phyloP scores from a whole-genome alignment of 805 yeast species.

The Ogataea philodendri region DNA sequence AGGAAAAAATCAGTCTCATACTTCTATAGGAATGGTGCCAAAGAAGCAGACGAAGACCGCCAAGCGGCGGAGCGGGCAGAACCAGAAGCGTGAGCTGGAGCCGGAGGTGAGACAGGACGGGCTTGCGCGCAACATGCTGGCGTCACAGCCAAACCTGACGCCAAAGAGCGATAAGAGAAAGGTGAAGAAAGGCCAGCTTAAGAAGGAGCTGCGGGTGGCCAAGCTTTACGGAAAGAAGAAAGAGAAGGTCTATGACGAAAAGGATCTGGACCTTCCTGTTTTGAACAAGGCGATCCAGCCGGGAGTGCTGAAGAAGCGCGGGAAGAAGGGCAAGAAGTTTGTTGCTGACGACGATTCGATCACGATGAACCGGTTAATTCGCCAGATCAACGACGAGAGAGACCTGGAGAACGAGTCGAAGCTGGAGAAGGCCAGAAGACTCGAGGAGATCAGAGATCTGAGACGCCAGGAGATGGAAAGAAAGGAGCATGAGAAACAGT shows the following conservation, averaged over 20 bases:
- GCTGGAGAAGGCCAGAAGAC: slow-evolving; percentile 81
- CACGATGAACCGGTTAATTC: slow-evolving; percentile 66
- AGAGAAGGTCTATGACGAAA: slow-evolving; percentile 64
- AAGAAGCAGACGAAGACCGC: slow-evolving; percentile 53
- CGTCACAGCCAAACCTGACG: slow-evolving; percentile 55
- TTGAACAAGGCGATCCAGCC: slow-evolving; percentile 83
- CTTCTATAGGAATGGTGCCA: slow-evolving; percentile 31
- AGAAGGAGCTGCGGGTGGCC: slow-evolving; percentile 63
- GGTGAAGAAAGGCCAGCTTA: slow-evolving; percentile 50
- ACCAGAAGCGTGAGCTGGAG: slow-evolving; percentile 53
- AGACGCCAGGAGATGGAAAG: slow-evolving; percentile 84
- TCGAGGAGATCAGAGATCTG: slow-evolving; percentile 86
- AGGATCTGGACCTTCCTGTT: slow-evolving; percentile 74
- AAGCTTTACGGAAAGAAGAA: slow-evolving; percentile 66
- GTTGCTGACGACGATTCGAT: slow-evolving; percentile 66
- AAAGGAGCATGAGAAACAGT: slow-evolving; percentile 68
- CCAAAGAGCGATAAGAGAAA: slow-evolving; percentile 54
- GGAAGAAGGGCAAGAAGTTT: slow-evolving; percentile 86
- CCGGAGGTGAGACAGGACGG: slow-evolving; percentile 67
- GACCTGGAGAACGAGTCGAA: slow-evolving; percentile 83
- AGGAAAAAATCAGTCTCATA: slow-evolving; percentile 3
- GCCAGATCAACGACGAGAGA: slow-evolving; percentile 75
- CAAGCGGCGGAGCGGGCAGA: slow-evolving; percentile 53
- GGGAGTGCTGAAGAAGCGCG: slow-evolving; percentile 69
- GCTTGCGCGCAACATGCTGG: slow-evolving; percentile 65